Evolutionary conservation across 2,329 filamentous ascomycete species (phyloP).

Genomic region (Pseudogymnoascus verrucosus): DNA sequence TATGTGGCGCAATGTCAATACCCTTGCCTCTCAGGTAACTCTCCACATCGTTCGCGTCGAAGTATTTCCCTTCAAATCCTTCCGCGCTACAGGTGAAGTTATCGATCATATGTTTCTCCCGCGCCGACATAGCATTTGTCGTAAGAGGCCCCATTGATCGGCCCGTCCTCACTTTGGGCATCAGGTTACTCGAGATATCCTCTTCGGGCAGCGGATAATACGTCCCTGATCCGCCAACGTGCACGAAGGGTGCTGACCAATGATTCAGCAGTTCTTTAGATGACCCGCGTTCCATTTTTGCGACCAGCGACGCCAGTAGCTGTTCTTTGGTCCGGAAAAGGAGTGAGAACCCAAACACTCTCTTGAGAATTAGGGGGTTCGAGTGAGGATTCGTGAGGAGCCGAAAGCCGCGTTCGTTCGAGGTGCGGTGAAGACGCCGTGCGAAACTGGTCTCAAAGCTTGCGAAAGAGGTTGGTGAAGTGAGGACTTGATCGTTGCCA

Average conservation of each 20-base stretch:
- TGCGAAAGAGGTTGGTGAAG: slow-evolving; percentile 47
- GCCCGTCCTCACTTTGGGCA: slow-evolving; percentile 27
- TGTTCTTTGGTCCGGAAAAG: slow-evolving; percentile 46
- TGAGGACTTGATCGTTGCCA: not conserved
- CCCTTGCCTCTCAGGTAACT: slow-evolving; percentile 59
- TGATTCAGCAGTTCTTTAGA: slow-evolving; percentile 43
- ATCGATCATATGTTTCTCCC: slow-evolving; percentile 37
- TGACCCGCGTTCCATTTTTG: slow-evolving; percentile 22
- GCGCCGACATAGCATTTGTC: slow-evolving; percentile 30
- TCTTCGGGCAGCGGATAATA: slow-evolving; percentile 42
- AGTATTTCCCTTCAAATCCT: slow-evolving; percentile 67
- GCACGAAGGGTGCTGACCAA: slow-evolving; percentile 53
- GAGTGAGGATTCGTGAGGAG: slow-evolving; percentile 46
- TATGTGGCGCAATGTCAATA: slow-evolving; percentile 51
- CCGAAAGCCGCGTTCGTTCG: slow-evolving; percentile 53
- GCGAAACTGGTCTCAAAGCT: slow-evolving; percentile 61
- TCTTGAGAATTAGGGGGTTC: slow-evolving; percentile 40
- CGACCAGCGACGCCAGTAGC: slow-evolving; percentile 31
- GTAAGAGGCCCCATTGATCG: slow-evolving; percentile 44
- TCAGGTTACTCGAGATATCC: slow-evolving; percentile 20
- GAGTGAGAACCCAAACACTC: slow-evolving; percentile 62
- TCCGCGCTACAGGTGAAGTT: slow-evolving; percentile 46
- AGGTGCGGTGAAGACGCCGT: slow-evolving; percentile 58
- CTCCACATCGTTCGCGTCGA: slow-evolving; percentile 70
- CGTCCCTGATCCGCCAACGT: slow-evolving; percentile 60